phyloP scores from a whole-genome alignment of 2,329 filamentous ascomycete species.

The Verticillium nubilum region DNA sequence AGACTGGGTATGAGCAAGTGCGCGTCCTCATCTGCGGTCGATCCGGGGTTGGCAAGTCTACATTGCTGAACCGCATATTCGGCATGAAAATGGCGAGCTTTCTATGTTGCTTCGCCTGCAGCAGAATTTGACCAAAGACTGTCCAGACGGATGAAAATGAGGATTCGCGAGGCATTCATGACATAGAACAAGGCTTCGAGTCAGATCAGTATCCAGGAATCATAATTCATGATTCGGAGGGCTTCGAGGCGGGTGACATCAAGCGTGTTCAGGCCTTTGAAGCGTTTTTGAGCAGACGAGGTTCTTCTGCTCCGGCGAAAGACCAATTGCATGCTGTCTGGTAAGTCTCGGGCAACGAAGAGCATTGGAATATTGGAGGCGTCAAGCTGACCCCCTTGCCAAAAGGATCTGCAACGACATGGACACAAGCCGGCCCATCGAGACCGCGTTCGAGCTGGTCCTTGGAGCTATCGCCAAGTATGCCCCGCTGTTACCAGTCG shows the following conservation, averaged over 20 bases:
- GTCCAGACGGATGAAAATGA: constrained; percentile 16
- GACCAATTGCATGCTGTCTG: constrained; percentile 20
- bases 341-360: constrained; percentile 2
- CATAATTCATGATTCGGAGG: constrained; percentile 21
- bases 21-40: constrained; percentile 20
- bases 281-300: constrained; percentile 17
- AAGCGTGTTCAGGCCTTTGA: constrained; percentile 17
- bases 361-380: no score
- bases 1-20: not conserved
- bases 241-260: constrained; percentile 17
- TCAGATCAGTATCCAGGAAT: constrained; percentile 18
- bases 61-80: constrained; percentile 20
- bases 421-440: constrained; percentile 15
- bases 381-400: not conserved
- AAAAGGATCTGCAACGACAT: constrained; percentile 19
- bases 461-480: constrained; percentile 14
- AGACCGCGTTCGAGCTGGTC: constrained; percentile 18
- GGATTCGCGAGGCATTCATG: constrained; percentile 17
- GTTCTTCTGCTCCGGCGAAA: constrained; percentile 4
- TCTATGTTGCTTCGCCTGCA: not conserved
- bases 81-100: constrained; percentile 12
- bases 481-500: constrained; percentile 14
- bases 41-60: constrained; percentile 20
- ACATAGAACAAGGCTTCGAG: constrained; percentile 20
- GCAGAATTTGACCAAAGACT: not conserved